Evolutionary conservation across 768 basidiomycete genomes (phyloP), one percentile per base, ranked within the genome.

Genomic region (Cystobasidium ongulense): DNA sequence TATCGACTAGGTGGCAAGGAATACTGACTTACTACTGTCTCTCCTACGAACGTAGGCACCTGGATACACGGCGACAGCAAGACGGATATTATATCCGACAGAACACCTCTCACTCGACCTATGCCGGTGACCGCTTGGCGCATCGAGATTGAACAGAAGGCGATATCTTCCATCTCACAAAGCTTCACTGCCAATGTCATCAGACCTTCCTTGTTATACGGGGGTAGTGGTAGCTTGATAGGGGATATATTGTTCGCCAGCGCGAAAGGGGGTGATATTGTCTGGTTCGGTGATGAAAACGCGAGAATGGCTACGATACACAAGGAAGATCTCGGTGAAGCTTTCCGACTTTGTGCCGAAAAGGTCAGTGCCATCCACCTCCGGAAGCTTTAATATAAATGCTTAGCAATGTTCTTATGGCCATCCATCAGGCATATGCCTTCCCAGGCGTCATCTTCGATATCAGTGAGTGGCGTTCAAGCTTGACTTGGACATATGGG

Each of bases 31-130:
- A n/a, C 53, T 8, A 29, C 8, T 10, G n/a, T n/a, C n/a, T n/a
- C n/a, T n/a, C 8, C 53, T 8, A 41, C 54, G 11, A 63, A 11
- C 29, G 38, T 25, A 38, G 41, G 63, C 18, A 71, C 68, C 13
- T 71, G 68, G 68, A 27, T 71, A 11, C 68, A 71, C 36, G 68
- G 68, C 1, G 68, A 71, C 39, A 29, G 53, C 54, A 54, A 54
- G 53, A 46, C 35, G 18, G 68, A 54, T 8, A 54, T 61, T 53
- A 36, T 71, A 8, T 71, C 68, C 18, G 68, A 71, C 31, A 29
- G 54, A 29, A 15, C 36, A 23, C 68, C 68, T 11, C 50, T 71
- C 68, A 71, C 68, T 11, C 11, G 35, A 11, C 68, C 68, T 31
- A 10, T 36, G 10, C 10, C 27, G 17, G 13, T 43, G 3, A 71